Percentiles rank a stretch among this genome's conserved stretches.
Evolutionary conservation across 108 stramenopile species (phyloP).

Genomic region (Chaetoceros tenuissimus): DNA sequence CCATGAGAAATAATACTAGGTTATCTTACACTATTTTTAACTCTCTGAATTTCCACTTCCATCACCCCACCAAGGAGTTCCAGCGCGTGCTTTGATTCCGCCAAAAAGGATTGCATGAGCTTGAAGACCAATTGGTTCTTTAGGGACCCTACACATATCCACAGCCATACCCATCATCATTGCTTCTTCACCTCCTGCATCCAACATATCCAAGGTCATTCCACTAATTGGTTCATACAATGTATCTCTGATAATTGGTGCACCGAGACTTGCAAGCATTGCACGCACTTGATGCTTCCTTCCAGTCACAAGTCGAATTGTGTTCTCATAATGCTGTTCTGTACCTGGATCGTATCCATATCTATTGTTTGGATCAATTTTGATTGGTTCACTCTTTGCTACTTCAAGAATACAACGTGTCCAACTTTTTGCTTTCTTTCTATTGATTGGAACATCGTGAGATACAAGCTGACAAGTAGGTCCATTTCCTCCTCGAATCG

Average conservation of each 20-base stretch:
- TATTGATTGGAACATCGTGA: conserved; percentile 46
- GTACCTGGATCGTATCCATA: conserved; percentile 56
- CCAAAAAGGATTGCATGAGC: conserved; percentile 85
- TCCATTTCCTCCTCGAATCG: conserved; percentile 57
- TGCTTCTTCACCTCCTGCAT: conserved; percentile 49
- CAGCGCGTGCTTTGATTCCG: conserved; percentile 63
- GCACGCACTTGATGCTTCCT: conserved; percentile 87
- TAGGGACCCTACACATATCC: conserved; percentile 43
- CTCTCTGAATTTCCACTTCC: conserved; percentile 5
- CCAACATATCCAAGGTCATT: conserved; percentile 51
- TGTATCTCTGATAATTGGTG: conserved; percentile 79
- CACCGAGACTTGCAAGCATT: conserved; percentile 71
- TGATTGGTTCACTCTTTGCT: conserved; percentile 69
- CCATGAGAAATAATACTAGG: background rate
- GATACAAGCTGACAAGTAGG: conserved; percentile 81
- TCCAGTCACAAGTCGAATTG: conserved; percentile 80
- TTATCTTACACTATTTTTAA: background rate
- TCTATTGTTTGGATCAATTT: conserved; percentile 23
- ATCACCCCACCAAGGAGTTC: conserved; percentile 82
- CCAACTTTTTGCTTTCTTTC: conserved; percentile 76
- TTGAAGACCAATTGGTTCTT: conserved; percentile 74
- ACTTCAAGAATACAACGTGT: conserved; percentile 81
- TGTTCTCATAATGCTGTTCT: conserved; percentile 67
- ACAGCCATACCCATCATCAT: conserved; percentile 52
- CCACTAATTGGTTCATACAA: conserved; percentile 72